Percentiles rank a stretch among this genome's conserved stretches.
Evolutionary conservation across 2,329 filamentous ascomycete species (phyloP).

Genomic region (Stachybotrys elegans): DNA sequence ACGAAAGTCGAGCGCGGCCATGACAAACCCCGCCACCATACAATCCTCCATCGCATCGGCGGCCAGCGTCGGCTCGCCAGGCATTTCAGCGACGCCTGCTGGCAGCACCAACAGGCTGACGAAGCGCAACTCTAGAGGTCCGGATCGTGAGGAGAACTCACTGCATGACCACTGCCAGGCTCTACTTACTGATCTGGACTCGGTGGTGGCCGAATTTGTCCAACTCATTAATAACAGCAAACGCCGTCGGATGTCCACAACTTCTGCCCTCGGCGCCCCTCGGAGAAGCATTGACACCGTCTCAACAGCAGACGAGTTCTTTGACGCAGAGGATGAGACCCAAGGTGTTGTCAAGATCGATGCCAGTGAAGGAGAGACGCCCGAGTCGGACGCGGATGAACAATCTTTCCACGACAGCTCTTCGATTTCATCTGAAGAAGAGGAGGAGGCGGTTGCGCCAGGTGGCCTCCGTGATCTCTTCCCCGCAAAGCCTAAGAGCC

Average conservation of each 20-base stretch:
- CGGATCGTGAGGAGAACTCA: constrained; percentile 52
- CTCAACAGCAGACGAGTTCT: constrained; percentile 80
- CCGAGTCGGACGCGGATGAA: constrained; percentile 51
- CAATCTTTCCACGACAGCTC: constrained; percentile 49
- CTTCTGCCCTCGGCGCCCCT: constrained; percentile 37
- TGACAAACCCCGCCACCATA: constrained; percentile 33
- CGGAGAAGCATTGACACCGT: constrained; percentile 74
- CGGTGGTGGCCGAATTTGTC: constrained; percentile 78
- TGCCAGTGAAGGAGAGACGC: constrained; percentile 63
- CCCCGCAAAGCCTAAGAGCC: constrained; percentile 68
- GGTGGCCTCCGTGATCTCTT: constrained; percentile 63
- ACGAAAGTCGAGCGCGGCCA: constrained; percentile 64
- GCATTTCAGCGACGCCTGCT: constrained; percentile 20
- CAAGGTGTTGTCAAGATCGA: constrained; percentile 71
- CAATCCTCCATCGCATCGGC: constrained; percentile 33
- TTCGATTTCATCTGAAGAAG: constrained; percentile 55
- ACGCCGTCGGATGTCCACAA: constrained; percentile 51
- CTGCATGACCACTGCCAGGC: constrained; percentile 80
- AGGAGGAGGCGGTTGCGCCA: constrained; percentile 51
- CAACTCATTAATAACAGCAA: constrained; percentile 73
- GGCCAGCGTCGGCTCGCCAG: constrained; percentile 37
- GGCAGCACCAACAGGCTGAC: constrained; percentile 9
- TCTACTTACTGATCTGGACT: constrained; percentile 78
- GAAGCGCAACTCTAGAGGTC: constrained; percentile 30
- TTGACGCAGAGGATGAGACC: constrained; percentile 69